Evolutionary conservation across 805 yeast species (phyloP).

Genomic region (Monosporozyma aerobia): DNA sequence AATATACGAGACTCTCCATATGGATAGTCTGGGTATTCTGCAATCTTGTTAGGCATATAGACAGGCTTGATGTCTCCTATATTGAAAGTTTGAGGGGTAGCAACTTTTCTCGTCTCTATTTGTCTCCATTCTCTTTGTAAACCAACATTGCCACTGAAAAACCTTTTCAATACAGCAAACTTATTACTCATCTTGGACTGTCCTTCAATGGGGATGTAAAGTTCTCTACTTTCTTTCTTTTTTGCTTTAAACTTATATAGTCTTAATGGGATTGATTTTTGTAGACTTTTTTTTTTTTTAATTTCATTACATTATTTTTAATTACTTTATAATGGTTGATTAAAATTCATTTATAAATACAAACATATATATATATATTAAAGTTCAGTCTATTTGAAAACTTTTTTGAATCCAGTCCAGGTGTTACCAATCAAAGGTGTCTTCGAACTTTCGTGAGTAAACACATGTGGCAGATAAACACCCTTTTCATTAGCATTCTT

Average conservation of each 20-base stretch:
- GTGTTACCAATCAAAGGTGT: slow-evolving; percentile 9
- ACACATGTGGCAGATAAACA: neutral
- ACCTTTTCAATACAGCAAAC: neutral
- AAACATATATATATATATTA: neutral
- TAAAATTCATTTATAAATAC: neutral
- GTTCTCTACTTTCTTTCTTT: neutral
- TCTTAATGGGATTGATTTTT: no score
- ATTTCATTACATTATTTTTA: no score
- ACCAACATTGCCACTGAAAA: neutral
- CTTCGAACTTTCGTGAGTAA: neutral
- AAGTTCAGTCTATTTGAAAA: slow-evolving; percentile 6
- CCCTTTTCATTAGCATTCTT: slow-evolving; percentile 23
- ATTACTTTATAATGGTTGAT: neutral
- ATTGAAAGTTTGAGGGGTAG: slow-evolving; percentile 35
- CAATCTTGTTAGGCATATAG: slow-evolving; percentile 36
- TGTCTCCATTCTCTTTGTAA: slow-evolving; percentile 32
- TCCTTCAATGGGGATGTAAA: neutral
- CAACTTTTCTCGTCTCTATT: slow-evolving; percentile 41
- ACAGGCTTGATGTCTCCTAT: slow-evolving; percentile 48
- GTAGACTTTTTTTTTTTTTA: no score
- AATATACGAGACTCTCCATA: slow-evolving; percentile 71
- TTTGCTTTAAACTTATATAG: neutral
- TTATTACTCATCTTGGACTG: neutral
- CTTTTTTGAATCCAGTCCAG: slow-evolving; percentile 15
- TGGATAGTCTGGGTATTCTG: slow-evolving; percentile 55